phyloP scores from a whole-genome alignment of 2,329 filamentous ascomycete species.

The Corinectria fuckeliana region DNA sequence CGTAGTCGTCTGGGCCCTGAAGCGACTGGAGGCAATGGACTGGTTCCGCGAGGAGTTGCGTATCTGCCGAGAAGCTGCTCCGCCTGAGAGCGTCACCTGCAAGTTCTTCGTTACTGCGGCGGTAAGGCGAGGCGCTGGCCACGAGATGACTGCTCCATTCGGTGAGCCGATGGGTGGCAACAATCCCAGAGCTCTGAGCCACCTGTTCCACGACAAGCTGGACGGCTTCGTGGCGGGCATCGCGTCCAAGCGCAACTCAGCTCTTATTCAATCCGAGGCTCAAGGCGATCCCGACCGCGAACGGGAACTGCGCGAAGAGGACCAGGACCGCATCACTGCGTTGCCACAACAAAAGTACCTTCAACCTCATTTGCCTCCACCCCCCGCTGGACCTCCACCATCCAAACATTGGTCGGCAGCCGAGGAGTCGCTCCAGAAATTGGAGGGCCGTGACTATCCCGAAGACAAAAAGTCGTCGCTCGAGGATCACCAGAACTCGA shows the following conservation, averaged over 20 bases:
- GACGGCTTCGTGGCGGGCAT: conserved; percentile 88
- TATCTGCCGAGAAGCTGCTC: conserved; percentile 88
- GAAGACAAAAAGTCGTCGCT: conserved; percentile 48
- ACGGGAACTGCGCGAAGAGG: conserved; percentile 78
- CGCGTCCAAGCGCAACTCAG: conserved; percentile 84
- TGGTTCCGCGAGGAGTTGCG: conserved; percentile 97
- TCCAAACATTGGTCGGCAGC: conserved; percentile 37
- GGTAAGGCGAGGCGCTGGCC: conserved; percentile 43
- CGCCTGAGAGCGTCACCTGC: conserved; percentile 86
- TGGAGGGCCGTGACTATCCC: conserved; percentile 57
- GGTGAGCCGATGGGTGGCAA: conserved; percentile 27
- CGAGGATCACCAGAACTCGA: conserved; percentile 37
- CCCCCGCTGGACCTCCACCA: conserved; percentile 40
- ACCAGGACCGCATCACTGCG: conserved; percentile 84
- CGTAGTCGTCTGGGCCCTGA: conserved; percentile 92
- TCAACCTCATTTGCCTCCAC: conserved; percentile 55
- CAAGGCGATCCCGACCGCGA: conserved; percentile 80
- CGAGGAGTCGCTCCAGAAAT: conserved; percentile 56
- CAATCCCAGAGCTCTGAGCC: conserved; percentile 66
- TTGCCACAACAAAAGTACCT: conserved; percentile 74
- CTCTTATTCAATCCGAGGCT: conserved; percentile 81
- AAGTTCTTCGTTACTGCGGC: conserved; percentile 93
- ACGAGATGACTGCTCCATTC: conserved; percentile 55
- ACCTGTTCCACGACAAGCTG: conserved; percentile 82
- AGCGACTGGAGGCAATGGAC: conserved; percentile 90